phyloP scores from a whole-genome alignment of 2,329 filamentous ascomycete genomes.

The Colletotrichum sojae region DNA sequence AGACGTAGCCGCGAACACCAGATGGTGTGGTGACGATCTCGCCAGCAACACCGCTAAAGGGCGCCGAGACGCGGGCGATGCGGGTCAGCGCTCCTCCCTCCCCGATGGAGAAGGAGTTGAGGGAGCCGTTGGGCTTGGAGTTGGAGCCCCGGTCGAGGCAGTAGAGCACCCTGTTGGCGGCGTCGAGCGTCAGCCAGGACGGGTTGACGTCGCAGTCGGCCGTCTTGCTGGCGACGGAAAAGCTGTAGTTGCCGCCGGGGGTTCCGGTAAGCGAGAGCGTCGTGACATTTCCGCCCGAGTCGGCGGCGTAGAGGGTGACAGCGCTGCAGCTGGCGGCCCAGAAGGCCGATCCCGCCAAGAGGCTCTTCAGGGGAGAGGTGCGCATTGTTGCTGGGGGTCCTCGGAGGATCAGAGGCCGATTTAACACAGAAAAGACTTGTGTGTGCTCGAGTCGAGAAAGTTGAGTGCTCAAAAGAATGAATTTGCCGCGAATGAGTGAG shows the following conservation, averaged over 20 bases:
- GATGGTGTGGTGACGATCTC: conserved; percentile 41
- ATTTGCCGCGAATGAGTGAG: conserved; percentile 18
- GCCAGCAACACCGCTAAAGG: conserved; percentile 41
- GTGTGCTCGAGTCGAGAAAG: background rate
- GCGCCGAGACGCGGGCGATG: conserved; percentile 39
- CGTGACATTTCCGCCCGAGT: conserved; percentile 42
- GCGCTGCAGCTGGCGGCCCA: conserved; percentile 34
- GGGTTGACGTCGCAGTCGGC: conserved; percentile 40
- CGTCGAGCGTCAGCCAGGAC: conserved; percentile 39
- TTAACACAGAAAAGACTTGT: background rate
- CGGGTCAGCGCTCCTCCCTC: conserved; percentile 37
- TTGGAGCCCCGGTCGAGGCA: conserved; percentile 38
- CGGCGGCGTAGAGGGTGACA: conserved; percentile 41
- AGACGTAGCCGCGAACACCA: conserved; percentile 41
- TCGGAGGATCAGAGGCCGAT: conserved; percentile 20
- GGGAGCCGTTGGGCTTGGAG: conserved; percentile 31
- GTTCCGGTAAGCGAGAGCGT: conserved; percentile 39
- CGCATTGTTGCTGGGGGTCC: conserved; percentile 12
- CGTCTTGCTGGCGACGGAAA: conserved; percentile 39
- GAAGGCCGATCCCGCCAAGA: conserved; percentile 31
- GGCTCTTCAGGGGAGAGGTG: conserved; percentile 17
- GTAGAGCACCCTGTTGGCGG: conserved; percentile 37
- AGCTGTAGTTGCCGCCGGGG: conserved; percentile 30
- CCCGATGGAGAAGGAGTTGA: conserved; percentile 42
- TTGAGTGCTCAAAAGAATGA: background rate